Evolutionary conservation across 805 yeast species (phyloP), one percentile per base, ranked within the genome.

Genomic region (Ogataea trehalophila): DNA sequence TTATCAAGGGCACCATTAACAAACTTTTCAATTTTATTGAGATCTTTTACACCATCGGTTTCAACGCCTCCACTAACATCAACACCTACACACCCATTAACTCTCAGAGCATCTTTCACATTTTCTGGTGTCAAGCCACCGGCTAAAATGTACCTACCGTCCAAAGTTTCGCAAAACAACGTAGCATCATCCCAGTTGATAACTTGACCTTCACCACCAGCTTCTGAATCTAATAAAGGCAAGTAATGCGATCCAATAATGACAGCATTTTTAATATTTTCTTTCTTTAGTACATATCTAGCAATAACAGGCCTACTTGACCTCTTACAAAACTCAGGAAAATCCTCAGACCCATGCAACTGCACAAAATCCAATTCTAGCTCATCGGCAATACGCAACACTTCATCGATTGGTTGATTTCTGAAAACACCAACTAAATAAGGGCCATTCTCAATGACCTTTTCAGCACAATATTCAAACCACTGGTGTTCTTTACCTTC

Each of bases 61-160:
- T 94, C 99, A 1, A 91, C 96, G 1, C 99, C 99, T 9, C 97
- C 90, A 59, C 96, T 85, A 6, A 94, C 98, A 67, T 92, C 99
- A 23, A 87, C 92, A 4, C 97, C 98, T 35, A 82, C 61, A n/a
- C 87, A 80, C 22, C 94, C 92, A 0, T 61, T 54, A 13, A 77
- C 63, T 7, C 44, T 39, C 15, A 68, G 51, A 0, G 95, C 95
- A 2, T 63, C 61, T 0, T 49, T 47, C 6, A 94, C 88, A 57
- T 91, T 94, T 1, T 74, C 81, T 0, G 94, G 88, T 0, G 74
- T 83, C 48, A 94, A 72, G 0, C 99, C 99, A 5, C 99, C 99
- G 0, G 98, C 98, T 26, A 94, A 70, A 0, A 94, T 59, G 57
- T 75, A 87, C 40, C 71, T 61, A 0, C 68, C 69, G 35, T 54